Base-by-base conservation (phyloP, 2,329 filamentous ascomycete genomes). In the Gaeumannomyces tritici region DNA sequence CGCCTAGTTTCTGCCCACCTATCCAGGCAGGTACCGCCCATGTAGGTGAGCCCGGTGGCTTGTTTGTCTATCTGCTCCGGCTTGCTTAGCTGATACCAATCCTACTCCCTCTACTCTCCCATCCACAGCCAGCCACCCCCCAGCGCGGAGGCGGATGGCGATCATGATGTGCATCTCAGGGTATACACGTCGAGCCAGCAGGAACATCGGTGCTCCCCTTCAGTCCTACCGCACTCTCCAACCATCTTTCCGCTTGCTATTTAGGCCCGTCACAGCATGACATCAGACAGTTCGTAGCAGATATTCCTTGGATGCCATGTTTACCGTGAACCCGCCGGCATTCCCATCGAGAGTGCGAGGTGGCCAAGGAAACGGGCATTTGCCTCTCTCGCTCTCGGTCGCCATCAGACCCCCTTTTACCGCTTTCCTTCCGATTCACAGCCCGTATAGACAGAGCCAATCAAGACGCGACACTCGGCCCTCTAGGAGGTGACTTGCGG, bases 201-300 rank as follows among this genome's bases (percentile, higher is more conserved):
- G 13, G 27, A 24, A 21, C 42, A 42, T 42, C 35, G 35, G 35
- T 60, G 59, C 54, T 60, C n/a, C 47, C 33, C 58, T 55, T 13
- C 29, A 56, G 24, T 58, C 57, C 55, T 64, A 62, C 54, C 33
- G n/a, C 60, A 55, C 62, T 65, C 29, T 42, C 57, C 31, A 35
- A 24, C 57, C 57, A 59, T 27, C 9, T 27, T 18, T 31, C 57
- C 57, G 35, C 35, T 6, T 42, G 35, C 35, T 4, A 42, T 42
- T 42, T 1, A 13, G 33, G 35, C 35, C n/a, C 35, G 18, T 15
- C 35, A 42, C 35, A 5, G 35, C 35, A 42, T 42, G 13, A 42
- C 13, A 42, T 42, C 35, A 42, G 35, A 15, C 18, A 42, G 3
- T 15, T 42, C 35, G 13, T 18, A 42, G 12, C 42, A 51, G 21